Base-by-base conservation (phyloP, 768 basidiomycete genomes). In the Pholiota molesta region DNA sequence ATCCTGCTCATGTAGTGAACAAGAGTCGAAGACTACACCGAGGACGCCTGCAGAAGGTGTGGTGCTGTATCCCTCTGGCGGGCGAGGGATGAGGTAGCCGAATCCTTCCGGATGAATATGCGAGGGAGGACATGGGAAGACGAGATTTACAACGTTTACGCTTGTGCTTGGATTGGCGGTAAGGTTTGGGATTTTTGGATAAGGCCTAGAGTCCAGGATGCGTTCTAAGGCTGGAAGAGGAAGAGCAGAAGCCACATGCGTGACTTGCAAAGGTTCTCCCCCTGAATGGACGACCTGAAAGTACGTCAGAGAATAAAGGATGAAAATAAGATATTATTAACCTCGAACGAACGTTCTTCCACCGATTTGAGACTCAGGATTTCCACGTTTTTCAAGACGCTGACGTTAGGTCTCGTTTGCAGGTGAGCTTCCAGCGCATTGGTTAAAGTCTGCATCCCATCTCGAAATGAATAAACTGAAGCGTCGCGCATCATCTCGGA, bases 41-140 rank as follows among this genome's bases (percentile, higher is more conserved):
- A 99, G 82, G 19, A 92, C 82, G 3, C 86, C 84, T 11, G 80
- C 73, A 4, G 62, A 52, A 3, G 57, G 26, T 60, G 16, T 16
- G 59, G 42, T 21, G 61, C 74, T 68, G 65, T 92, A 90, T 21
- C 81, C 88, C 5, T 73, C 73, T 33, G 74, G 75, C 0, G 91
- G 87, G 16, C 95, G 91, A 0, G 96, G 95, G 56, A 97, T 83
- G 69, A 99, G 89, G 77, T 95, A 98, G 9, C 97, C 97, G 72
- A 98, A 99, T 3, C 97, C 97, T 2, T 82, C 81, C 0, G 95
- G 94, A 67, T 94, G 90, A 53, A 96, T 81, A 23, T 72, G 61
- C 59, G 75, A 69, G 23, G 77, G 72, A 31, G 83, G 71, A 31
- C 72, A 70, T 47, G 86, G 78, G 78, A 97, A 98, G 65, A 98